phyloP scores from a whole-genome alignment of 148 eudicot genomes.

The Heliamphora exappendiculata region DNA sequence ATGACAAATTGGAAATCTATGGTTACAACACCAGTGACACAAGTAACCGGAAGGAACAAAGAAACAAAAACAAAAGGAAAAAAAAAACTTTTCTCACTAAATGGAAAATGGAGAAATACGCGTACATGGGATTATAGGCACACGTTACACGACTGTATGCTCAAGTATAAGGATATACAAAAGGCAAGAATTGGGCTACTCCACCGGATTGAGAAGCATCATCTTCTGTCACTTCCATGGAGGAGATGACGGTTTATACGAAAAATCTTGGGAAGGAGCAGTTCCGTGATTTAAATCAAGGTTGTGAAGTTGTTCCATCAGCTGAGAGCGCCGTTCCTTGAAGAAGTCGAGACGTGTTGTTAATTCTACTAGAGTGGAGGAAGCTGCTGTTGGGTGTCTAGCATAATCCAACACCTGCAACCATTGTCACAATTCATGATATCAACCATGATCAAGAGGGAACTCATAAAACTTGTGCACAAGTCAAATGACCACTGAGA shows the following conservation, averaged over 20 bases:
- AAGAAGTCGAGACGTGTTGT: conserved; percentile 97
- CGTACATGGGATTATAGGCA: conserved; percentile 7
- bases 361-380: conserved; percentile 87
- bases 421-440: neutral
- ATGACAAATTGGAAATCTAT: neutral
- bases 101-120: neutral
- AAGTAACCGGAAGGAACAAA: neutral
- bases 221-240: conserved; percentile 60
- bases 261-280: conserved; percentile 51
- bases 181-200: conserved; percentile 6
- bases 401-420: conserved; percentile 66
- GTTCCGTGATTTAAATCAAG: conserved; percentile 70
- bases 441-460: neutral
- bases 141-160: conserved; percentile 33
- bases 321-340: conserved; percentile 92
- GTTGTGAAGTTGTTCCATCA: conserved; percentile 96
- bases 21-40: neutral
- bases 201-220: conserved; percentile 2
- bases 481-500: neutral
- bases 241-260: conserved; percentile 72
- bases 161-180: conserved; percentile 41
- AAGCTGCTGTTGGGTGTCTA: conserved; percentile 54
- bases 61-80: neutral
- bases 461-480: neutral
- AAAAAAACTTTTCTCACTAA: too few relatives aligned